These are phyloP conservation scores for Dactylonectria estremocensis DNA, from an alignment of 2,329 filamentous ascomycete species.

Conservation along the genomic window DNA sequence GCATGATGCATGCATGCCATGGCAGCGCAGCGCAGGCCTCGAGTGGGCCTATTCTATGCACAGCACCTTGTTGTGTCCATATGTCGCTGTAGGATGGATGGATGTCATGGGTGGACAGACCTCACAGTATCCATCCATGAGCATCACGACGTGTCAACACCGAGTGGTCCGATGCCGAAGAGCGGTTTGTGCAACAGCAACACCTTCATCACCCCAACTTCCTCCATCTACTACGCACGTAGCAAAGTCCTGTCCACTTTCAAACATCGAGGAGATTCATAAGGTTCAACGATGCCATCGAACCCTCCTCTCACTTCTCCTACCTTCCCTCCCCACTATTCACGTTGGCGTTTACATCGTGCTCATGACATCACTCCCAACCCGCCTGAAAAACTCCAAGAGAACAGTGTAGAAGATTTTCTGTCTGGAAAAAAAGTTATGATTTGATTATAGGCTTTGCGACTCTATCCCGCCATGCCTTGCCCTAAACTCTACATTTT, in stretches of 20 bases:
- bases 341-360: too few relatives aligned
- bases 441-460: constrained; percentile 23
- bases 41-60: not conserved
- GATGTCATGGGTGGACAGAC: constrained; percentile 5
- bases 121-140: constrained; percentile 8
- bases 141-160: constrained; percentile 7
- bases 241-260: not conserved
- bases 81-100: constrained; percentile 7
- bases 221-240: not conserved
- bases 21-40: not conserved
- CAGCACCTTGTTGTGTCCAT: not conserved
- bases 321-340: not conserved
- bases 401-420: not conserved
- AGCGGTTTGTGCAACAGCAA: not conserved
- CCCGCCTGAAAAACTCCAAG: not conserved
- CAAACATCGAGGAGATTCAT: too few relatives aligned
- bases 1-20: constrained; percentile 19
- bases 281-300: not conserved
- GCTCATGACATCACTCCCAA: too few relatives aligned
- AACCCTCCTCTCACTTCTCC: not conserved
- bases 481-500: constrained; percentile 8
- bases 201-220: not conserved
- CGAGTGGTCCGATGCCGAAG: constrained; percentile 6
- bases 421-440: constrained; percentile 11
- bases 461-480: constrained; percentile 21